Conservation (phyloP, 768 basidiomycete genomes). For the Podaxis sp. region DNA sequence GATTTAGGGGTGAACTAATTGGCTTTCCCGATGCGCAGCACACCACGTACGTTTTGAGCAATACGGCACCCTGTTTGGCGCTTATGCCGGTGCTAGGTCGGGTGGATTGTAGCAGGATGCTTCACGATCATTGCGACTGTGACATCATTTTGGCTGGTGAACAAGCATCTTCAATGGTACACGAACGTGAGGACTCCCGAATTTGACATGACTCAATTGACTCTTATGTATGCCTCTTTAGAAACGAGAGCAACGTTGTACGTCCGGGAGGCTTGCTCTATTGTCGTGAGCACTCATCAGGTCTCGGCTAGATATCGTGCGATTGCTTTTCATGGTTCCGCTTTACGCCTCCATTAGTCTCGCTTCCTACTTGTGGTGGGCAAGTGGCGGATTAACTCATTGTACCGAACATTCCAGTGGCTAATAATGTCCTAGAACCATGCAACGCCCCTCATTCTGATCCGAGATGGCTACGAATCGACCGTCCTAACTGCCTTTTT, state of each 20-base stretch:
- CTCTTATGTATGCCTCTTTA: constrained; percentile 22
- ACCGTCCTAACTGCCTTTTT: constrained; percentile 77
- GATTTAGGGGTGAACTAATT: not conserved
- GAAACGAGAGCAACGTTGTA: constrained; percentile 73
- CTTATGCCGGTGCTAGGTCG: constrained; percentile 42
- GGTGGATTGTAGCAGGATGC: constrained; percentile 65
- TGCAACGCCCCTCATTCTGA: constrained; percentile 64
- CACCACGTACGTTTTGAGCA: constrained; percentile 49
- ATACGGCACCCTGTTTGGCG: not conserved
- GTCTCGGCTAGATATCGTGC: constrained; percentile 56
- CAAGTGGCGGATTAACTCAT: constrained; percentile 25
- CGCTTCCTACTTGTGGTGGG: constrained; percentile 73
- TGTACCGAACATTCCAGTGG: not conserved
- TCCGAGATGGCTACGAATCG: constrained; percentile 77
- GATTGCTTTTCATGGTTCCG: constrained; percentile 77
- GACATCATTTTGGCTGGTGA: constrained; percentile 73
- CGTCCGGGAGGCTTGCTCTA: constrained; percentile 15
- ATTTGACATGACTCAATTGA: not conserved
- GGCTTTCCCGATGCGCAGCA: constrained; percentile 31
- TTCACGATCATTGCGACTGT: constrained; percentile 57
- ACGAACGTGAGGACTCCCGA: constrained; percentile 50
- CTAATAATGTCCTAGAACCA: constrained; percentile 45
- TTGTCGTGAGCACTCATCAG: not conserved
- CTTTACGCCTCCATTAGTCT: constrained; percentile 70
- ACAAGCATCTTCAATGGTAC: constrained; percentile 71